These are phyloP conservation scores for Ajuga chamaepitys DNA, from an alignment of 257 asterid species.

Conservation along the genomic window DNA sequence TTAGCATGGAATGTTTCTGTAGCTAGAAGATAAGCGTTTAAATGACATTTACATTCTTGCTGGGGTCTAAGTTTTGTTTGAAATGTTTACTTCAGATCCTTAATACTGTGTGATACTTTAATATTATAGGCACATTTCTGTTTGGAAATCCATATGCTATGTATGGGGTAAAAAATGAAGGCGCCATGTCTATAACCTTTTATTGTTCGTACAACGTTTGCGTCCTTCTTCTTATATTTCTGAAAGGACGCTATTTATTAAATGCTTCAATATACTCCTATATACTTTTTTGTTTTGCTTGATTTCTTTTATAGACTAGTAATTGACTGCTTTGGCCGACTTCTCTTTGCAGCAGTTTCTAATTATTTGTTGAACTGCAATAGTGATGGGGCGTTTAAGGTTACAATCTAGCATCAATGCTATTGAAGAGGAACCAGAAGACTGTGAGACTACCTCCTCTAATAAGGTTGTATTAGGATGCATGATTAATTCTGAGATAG, in stretches of 20 bases:
- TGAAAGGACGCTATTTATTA: not conserved
- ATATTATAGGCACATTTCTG: not conserved
- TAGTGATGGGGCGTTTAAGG: slow-evolving; percentile 75
- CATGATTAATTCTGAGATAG: slow-evolving; percentile 81
- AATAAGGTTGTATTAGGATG: slow-evolving; percentile 66
- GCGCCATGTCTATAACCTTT: not conserved
- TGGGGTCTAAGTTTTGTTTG: slow-evolving; percentile 8
- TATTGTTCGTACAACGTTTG: not conserved
- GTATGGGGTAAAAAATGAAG: not conserved
- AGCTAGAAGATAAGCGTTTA: not conserved
- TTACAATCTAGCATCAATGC: slow-evolving; percentile 76
- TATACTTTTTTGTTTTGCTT: not conserved
- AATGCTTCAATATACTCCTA: slow-evolving; percentile 11
- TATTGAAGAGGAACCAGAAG: slow-evolving; percentile 97
- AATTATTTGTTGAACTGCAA: slow-evolving; percentile 21
- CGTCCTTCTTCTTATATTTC: not conserved
- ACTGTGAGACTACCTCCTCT: slow-evolving; percentile 55
- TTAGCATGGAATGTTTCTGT: not conserved
- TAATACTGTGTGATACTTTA: not conserved
- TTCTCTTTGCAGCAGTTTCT: slow-evolving; percentile 14
- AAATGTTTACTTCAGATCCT: not conserved
- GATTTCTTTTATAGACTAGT: slow-evolving; percentile 16
- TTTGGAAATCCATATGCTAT: slow-evolving; percentile 8
- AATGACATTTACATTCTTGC: not conserved
- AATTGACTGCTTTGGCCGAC: slow-evolving; percentile 20